Conservation (phyloP, 2,329 filamentous ascomycete genomes). For the Ophiostoma himal-ulmi region DNA sequence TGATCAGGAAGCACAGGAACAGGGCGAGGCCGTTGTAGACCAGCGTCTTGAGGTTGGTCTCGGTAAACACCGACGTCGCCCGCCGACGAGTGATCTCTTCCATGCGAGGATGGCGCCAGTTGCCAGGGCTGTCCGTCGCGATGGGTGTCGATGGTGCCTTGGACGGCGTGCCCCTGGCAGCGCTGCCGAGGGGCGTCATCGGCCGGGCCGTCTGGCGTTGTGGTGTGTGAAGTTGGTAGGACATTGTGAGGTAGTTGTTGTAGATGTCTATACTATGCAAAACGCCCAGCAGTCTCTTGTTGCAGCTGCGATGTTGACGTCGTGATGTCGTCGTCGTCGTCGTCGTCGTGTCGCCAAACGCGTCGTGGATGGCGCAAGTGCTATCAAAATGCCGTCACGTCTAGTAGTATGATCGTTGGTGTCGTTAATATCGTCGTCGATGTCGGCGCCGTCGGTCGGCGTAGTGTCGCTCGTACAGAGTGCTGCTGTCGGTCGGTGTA, state of each 20-base stretch:
- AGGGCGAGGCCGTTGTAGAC: conserved; percentile 55
- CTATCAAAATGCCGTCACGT: background rate
- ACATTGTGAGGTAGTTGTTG: background rate
- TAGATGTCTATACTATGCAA: background rate
- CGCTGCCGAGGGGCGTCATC: conserved; percentile 7
- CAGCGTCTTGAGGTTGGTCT: conserved; percentile 67
- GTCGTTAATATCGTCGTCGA: background rate
- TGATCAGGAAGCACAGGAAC: conserved; percentile 30
- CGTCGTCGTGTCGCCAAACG: background rate
- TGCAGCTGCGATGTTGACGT: background rate
- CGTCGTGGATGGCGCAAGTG: background rate
- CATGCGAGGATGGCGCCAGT: conserved; percentile 85
- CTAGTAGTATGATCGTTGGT: background rate
- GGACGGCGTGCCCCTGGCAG: background rate
- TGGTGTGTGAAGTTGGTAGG: conserved; percentile 19
- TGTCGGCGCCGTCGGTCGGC: conserved; percentile 10
- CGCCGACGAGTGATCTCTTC: conserved; percentile 80
- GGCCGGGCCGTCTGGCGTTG: conserved; percentile 18
- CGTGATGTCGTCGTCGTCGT: background rate
- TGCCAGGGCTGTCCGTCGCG: conserved; percentile 58
- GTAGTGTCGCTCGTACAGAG: conserved; percentile 5
- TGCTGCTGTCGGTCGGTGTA: background rate
- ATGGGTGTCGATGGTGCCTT: conserved; percentile 25
- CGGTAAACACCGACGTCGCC: conserved; percentile 70
- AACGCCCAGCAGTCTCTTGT: background rate